Evolutionary conservation across 2,329 filamentous ascomycete genomes (phyloP), one percentile per base, ranked within the genome.

Genomic region (Curvularia eragrostidis): DNA sequence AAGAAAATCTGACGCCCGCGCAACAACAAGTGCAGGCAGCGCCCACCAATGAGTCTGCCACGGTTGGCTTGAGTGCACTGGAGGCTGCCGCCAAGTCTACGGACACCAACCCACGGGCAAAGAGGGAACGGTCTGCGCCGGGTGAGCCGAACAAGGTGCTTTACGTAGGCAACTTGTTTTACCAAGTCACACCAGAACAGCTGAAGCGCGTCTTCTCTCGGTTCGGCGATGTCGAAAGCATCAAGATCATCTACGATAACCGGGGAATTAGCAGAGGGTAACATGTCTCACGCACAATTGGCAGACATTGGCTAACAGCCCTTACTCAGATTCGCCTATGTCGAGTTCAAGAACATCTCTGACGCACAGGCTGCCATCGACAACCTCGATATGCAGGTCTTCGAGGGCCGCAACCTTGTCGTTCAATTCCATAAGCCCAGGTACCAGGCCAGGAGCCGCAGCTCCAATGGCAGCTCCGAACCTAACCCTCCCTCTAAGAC

Each of bases 191-290:
- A 5, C 82, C 84, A 5, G 81, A 84, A 28, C 84, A 89, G 63
- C 67, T 92, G 46, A 79, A 82, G 66, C 80, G 82, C 49, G 83
- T 87, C 44, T 88, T 91, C 71, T 73, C 78, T 59, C 80, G 83
- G 47, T 88, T 86, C 77, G 83, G 88, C 48, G 75, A 78, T 10
- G 77, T 91, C 57, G 69, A 79, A 46, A 79, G 77, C 48, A 75
- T 79, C n/a, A 81, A 78, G 63, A 78, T 91, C 58, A 80, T 89
- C 50, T 83, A 82, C 63, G 88, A 91, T 75, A 75, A 77, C 53
- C 81, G 85, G 58, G 88, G 88, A 21, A 68, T 89, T 62, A 90
- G 87, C 79, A 89, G 88, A 83, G 89, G 89, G 88, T 89, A 79
- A 73, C 81, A 65, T 49, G 39, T 2, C 6, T 34, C 24, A 39